A percentile compares a stretch with the other conserved stretches of the same genome.
These are phyloP conservation scores for Hyphopichia buzzinii DNA, from an alignment of 1,139 yeast genomes.

Conservation along the genomic window DNA sequence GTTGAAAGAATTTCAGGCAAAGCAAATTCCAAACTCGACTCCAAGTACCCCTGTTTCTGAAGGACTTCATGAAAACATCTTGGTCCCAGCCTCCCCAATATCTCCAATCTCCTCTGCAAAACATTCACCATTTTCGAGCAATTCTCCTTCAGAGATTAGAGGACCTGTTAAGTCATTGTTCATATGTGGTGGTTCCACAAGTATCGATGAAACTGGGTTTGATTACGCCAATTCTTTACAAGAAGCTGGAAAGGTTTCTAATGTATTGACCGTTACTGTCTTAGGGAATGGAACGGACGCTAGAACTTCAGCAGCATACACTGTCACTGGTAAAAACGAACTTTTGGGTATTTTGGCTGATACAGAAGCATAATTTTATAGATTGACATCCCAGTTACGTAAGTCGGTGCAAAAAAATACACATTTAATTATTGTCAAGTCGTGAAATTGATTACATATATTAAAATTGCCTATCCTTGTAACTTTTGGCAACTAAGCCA, in stretches of 20 bases:
- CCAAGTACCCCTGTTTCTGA: constrained; percentile 13
- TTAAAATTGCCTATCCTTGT: constrained; percentile 38
- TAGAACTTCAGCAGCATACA: constrained; percentile 63
- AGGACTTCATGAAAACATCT: constrained; percentile 1
- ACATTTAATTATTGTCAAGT: no score
- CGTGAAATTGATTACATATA: no score
- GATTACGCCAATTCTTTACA: constrained; percentile 53
- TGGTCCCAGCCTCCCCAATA: constrained; percentile 4
- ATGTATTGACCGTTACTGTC: constrained; percentile 64
- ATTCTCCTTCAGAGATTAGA: constrained; percentile 1
- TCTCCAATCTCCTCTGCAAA: constrained; percentile 1
- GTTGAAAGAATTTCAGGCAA: constrained; percentile 22
- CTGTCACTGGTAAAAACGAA: constrained; percentile 77
- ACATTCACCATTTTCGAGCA: background rate
- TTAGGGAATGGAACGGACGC: constrained; percentile 31
- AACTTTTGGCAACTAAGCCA: constrained; percentile 45
- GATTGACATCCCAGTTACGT: no score
- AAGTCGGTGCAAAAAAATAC: no score
- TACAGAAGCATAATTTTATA: constrained; percentile 1
- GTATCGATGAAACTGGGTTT: constrained; percentile 68
- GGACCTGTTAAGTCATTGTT: constrained; percentile 37
- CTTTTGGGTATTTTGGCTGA: constrained; percentile 51
- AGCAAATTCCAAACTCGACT: constrained; percentile 14
- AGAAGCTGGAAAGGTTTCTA: constrained; percentile 30
- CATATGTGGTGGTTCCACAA: constrained; percentile 68